These are phyloP conservation scores for Microcyclosporella mali DNA, from an alignment of 2,329 filamentous ascomycete species.

Conservation along the genomic window DNA sequence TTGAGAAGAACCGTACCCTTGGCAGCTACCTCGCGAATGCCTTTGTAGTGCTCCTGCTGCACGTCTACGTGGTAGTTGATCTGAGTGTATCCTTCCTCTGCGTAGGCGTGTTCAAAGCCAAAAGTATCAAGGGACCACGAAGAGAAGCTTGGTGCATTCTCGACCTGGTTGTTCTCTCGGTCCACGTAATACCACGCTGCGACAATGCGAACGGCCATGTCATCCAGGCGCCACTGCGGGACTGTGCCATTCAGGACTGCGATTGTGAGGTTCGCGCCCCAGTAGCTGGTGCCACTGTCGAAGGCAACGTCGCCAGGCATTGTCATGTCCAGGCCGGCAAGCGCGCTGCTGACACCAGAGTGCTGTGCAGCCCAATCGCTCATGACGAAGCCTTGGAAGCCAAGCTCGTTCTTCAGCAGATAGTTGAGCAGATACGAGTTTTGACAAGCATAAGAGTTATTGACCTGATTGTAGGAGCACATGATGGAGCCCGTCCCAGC, in stretches of 20 bases:
- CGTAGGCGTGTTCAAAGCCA: constrained; percentile 61
- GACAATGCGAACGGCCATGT: constrained; percentile 82
- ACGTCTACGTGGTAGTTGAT: constrained; percentile 80
- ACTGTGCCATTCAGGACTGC: constrained; percentile 85
- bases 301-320: constrained; percentile 83
- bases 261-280: constrained; percentile 75
- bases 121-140: constrained; percentile 78
- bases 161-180: constrained; percentile 45
- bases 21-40: constrained; percentile 71
- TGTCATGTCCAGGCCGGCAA: constrained; percentile 62
- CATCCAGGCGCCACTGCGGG: constrained; percentile 77
- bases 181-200: constrained; percentile 60
- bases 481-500: constrained; percentile 47
- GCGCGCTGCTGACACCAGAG: constrained; percentile 57
- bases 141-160: constrained; percentile 66
- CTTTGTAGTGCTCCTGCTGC: constrained; percentile 61
- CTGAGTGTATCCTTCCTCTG: constrained; percentile 55
- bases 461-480: constrained; percentile 68
- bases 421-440: constrained; percentile 72
- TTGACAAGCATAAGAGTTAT: constrained; percentile 68
- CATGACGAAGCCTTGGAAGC: constrained; percentile 70
- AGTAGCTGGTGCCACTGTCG: constrained; percentile 47
- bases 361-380: constrained; percentile 67
- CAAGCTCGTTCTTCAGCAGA: constrained; percentile 70
- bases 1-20: constrained; percentile 85